Conservation (phyloP, 1,284 basidiomycete genomes). For the Tylopilus orsonianus region DNA sequence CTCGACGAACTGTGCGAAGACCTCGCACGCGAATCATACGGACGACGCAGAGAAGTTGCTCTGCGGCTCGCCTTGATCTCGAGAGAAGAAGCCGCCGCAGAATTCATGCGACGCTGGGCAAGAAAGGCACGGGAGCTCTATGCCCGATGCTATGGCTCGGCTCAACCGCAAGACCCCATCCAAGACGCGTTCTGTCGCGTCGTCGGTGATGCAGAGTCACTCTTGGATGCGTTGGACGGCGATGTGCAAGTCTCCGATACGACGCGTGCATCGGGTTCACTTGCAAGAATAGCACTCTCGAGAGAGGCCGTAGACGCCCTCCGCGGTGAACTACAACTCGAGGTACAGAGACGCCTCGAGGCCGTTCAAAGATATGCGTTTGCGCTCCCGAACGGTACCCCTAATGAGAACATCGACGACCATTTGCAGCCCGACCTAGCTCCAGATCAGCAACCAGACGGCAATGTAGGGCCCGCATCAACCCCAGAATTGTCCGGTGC, state of each 20-base stretch:
- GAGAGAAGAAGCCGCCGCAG: constrained; percentile 64
- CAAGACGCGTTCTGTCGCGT: constrained; percentile 39
- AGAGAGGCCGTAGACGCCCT: constrained; percentile 61
- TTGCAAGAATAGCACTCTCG: constrained; percentile 60
- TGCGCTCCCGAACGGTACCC: constrained; percentile 1
- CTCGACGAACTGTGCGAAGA: constrained; percentile 77
- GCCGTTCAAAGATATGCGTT: constrained; percentile 14
- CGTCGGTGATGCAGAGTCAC: constrained; percentile 47
- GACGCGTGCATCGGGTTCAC: constrained; percentile 26
- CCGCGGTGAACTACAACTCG: constrained; percentile 64
- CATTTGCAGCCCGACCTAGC: not conserved
- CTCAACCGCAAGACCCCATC: constrained; percentile 20
- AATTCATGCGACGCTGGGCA: constrained; percentile 57
- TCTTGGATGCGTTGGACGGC: constrained; percentile 49
- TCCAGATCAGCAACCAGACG: not conserved
- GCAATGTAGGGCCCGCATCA: not conserved
- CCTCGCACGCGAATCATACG: constrained; percentile 71
- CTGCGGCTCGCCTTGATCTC: constrained; percentile 67
- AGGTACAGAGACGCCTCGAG: constrained; percentile 58
- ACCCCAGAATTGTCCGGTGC: not conserved
- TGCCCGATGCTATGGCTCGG: constrained; percentile 15
- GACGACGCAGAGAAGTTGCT: constrained; percentile 71
- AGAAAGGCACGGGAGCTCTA: constrained; percentile 46
- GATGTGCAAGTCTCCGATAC: constrained; percentile 27
- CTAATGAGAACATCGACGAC: constrained; percentile 38